These are phyloP conservation scores for Novymonas esmeraldas DNA, from an alignment of 208 protist species.

Conservation along the genomic window DNA sequence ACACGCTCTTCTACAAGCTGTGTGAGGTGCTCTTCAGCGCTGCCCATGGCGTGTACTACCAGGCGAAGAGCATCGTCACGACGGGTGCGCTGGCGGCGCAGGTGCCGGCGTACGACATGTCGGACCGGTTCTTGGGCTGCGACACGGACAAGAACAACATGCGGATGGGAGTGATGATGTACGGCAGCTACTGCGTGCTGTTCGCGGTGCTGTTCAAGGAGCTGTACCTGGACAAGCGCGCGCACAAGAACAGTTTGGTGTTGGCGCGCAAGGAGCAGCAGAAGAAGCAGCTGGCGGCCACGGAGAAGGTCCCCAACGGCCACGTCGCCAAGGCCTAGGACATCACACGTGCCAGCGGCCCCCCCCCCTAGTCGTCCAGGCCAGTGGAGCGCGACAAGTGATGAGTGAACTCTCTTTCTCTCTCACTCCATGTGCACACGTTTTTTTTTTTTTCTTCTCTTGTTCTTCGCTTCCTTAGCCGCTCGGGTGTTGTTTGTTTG, in stretches of 20 bases:
- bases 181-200: slow-evolving; percentile 87
- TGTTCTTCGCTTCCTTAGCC: no score
- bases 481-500: no score
- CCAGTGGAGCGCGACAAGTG: no score
- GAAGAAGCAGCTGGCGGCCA: neutral
- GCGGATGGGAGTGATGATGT: slow-evolving; percentile 78
- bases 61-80: slow-evolving; percentile 32
- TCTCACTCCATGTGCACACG: no score
- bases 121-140: slow-evolving; percentile 39
- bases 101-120: slow-evolving; percentile 39
- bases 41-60: slow-evolving; percentile 1
- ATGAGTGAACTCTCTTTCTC: no score
- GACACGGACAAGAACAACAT: slow-evolving; percentile 45
- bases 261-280: slow-evolving; percentile 11
- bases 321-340: neutral
- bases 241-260: slow-evolving; percentile 29
- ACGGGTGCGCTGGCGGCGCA: slow-evolving; percentile 38
- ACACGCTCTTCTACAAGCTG: slow-evolving; percentile 21
- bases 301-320: neutral
- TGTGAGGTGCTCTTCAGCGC: slow-evolving; percentile 10
- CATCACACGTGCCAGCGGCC: no score
- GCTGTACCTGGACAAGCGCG: slow-evolving; percentile 38
- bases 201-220: slow-evolving; percentile 80
- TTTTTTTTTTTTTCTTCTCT: no score
- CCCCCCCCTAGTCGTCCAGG: no score